Percentiles rank a stretch among this genome's conserved stretches.
Evolutionary conservation across 2,329 filamentous ascomycete genomes (phyloP).

Genomic region (Sporothrix brunneoviolacea): DNA sequence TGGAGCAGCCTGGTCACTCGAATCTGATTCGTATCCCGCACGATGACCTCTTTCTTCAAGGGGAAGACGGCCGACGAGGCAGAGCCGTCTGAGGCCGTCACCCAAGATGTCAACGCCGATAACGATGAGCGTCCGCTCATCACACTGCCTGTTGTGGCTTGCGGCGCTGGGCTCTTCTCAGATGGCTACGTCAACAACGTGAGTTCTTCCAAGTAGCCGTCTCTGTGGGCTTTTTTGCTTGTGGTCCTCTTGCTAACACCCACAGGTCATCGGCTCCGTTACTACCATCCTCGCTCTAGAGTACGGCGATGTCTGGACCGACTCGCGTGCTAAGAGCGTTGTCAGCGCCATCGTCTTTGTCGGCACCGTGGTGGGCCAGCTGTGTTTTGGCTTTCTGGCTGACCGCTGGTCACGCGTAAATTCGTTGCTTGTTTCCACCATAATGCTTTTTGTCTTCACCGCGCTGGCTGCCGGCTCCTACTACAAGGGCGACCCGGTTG

Average conservation of each 20-base stretch:
- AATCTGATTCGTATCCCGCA: background rate
- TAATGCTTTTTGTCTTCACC: conserved; percentile 80
- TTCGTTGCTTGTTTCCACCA: conserved; percentile 71
- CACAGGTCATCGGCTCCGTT: conserved; percentile 77
- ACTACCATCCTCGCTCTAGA: conserved; percentile 65
- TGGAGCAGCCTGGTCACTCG: background rate
- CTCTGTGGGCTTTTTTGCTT: background rate
- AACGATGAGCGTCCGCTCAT: conserved; percentile 10
- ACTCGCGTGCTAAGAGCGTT: conserved; percentile 63
- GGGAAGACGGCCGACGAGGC: conserved; percentile 3
- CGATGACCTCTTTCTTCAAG: conserved; percentile 13
- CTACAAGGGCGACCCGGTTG: conserved; percentile 58
- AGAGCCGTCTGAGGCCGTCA: background rate
- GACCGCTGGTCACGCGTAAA: conserved; percentile 83
- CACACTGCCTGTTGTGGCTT: conserved; percentile 69
- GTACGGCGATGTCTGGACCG: conserved; percentile 63
- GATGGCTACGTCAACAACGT: conserved; percentile 91
- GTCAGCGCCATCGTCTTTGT: conserved; percentile 79
- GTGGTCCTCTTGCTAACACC: conserved; percentile 6
- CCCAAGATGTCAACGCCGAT: background rate
- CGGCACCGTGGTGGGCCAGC: conserved; percentile 72
- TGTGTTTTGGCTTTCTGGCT: conserved; percentile 72
- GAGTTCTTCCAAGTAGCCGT: background rate
- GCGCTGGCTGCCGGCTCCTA: conserved; percentile 73
- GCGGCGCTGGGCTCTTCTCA: conserved; percentile 82